Base-by-base conservation (phyloP, 768 basidiomycete genomes). In the Pisolithus marmoratus region DNA sequence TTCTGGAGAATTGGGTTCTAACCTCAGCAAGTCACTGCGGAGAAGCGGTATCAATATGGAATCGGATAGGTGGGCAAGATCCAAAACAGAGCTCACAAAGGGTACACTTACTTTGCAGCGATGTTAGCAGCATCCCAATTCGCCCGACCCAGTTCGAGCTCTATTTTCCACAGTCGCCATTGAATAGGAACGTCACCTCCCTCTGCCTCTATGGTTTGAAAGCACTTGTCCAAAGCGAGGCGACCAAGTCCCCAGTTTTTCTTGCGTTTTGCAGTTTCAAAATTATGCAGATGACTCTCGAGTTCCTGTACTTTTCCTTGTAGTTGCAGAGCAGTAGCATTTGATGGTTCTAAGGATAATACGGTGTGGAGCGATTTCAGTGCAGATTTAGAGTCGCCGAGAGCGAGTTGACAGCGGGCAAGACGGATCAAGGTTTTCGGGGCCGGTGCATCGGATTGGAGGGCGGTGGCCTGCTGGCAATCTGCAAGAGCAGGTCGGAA, bases 351-450 rank as follows among this genome's bases (percentile, higher is more conserved):
- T 46, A 86, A 51, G 4, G 76, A 59, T 26, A 89, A 71, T 17
- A 82, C 79, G 9, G 73, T 65, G n/a, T 83, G 77, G 44, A 91
- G 72, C 1, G 84, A 81, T 8, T 83, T 82, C 14, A 82, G 72
- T 2, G 90, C 87, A 12, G 82, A 79, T 1, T 78, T 77, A 0
- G 85, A 74, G 2, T 80, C 77, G 2, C 89, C 92, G 7, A 90
- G 75, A 1, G 89, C 88, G 15, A 91, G 74, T 55, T 94, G 91
- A 67, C 91, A 94, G 47, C 86, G 80, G 0, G 87, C 90, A 5
- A 92, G 79, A 3, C 92, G 86, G 34, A 90, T 72, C 45, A 94
- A 78, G 9, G 90, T 92, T 65, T 94, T 94, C 1, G 82, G 57
- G 5, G 84, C 81, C 7, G 87, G 86, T 12, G 71, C 61, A 8